phyloP scores from a whole-genome alignment of 768 basidiomycete genomes.

The Leucosporidium scottii region DNA sequence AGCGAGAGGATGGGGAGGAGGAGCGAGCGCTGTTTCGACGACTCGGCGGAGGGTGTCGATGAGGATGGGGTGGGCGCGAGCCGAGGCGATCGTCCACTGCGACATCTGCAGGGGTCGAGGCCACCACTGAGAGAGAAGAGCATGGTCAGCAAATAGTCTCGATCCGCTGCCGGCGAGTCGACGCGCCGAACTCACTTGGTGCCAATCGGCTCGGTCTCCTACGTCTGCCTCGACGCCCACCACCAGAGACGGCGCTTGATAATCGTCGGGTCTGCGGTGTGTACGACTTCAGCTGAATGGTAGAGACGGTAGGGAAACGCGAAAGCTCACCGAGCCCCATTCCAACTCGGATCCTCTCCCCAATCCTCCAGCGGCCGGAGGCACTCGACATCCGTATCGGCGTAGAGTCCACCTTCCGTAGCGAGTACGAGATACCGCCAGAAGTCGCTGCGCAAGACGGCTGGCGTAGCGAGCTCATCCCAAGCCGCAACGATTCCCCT shows the following conservation, averaged over 20 bases:
- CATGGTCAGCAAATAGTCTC: neutral
- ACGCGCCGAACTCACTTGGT: slow-evolving; percentile 30
- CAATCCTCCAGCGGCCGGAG: slow-evolving; percentile 41
- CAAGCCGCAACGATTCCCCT: slow-evolving; percentile 28
- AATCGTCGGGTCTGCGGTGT: slow-evolving; percentile 13
- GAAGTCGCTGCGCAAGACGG: slow-evolving; percentile 33
- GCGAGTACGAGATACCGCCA: slow-evolving; percentile 34
- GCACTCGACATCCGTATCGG: slow-evolving; percentile 42
- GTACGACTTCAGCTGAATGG: too few species aligned
- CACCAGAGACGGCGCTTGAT: slow-evolving; percentile 41
- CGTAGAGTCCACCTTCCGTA: slow-evolving; percentile 32
- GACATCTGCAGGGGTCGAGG: slow-evolving; percentile 45
- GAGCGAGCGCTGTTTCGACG: slow-evolving; percentile 33
- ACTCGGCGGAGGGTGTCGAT: slow-evolving; percentile 45
- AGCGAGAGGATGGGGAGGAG: slow-evolving; percentile 15
- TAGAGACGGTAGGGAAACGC: too few species aligned
- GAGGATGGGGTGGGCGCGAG: slow-evolving; percentile 46
- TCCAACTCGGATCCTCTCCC: slow-evolving; percentile 39
- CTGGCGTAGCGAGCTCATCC: slow-evolving; percentile 13
- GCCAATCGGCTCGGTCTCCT: slow-evolving; percentile 46
- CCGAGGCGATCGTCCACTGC: slow-evolving; percentile 47
- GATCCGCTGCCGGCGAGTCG: neutral
- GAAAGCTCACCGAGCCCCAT: neutral
- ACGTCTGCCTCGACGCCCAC: slow-evolving; percentile 49
- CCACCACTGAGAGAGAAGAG: slow-evolving; percentile 37